Conservation (phyloP, 768 basidiomycete species). For the Pleurotus pulmonarius region DNA sequence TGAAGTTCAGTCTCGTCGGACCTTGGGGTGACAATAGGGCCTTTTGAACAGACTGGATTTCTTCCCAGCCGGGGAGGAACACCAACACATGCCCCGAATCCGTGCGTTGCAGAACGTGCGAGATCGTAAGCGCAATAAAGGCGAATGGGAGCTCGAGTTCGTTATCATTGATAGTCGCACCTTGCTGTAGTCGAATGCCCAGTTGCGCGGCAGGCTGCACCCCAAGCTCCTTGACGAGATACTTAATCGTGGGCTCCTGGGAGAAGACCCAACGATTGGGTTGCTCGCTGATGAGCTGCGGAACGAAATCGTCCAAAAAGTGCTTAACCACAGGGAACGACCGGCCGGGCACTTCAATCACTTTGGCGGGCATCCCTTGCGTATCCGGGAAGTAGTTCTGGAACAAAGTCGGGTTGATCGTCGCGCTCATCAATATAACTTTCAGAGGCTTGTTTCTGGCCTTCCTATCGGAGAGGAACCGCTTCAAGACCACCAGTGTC, state of each 20-base stretch:
- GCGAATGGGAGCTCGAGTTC: conserved; percentile 79
- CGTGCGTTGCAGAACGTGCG: conserved; percentile 69
- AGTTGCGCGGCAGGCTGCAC: conserved; percentile 11
- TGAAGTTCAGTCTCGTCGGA: conserved; percentile 58
- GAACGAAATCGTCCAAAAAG: conserved; percentile 77
- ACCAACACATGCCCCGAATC: conserved; percentile 86
- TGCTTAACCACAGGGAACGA: conserved; percentile 83
- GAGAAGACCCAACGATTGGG: conserved; percentile 59
- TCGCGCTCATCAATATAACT: conserved; percentile 93
- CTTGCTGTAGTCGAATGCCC: conserved; percentile 1
- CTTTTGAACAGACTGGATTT: conserved; percentile 72
- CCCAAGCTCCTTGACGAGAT: conserved; percentile 67
- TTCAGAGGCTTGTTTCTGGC: conserved; percentile 71
- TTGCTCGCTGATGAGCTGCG: conserved; percentile 34
- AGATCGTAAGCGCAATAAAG: conserved; percentile 76
- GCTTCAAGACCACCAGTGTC: conserved; percentile 83
- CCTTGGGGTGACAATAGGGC: conserved; percentile 47
- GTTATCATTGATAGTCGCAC: conserved; percentile 20
- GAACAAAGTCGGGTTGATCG: conserved; percentile 89
- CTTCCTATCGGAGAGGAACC: conserved; percentile 72
- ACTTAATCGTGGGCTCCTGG: conserved; percentile 68
- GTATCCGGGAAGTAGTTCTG: conserved; percentile 79
- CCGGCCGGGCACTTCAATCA: conserved; percentile 86
- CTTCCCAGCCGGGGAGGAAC: conserved; percentile 93
- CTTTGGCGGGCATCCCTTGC: conserved; percentile 53